These are phyloP conservation scores for Cladosporium cucumerinum DNA, from an alignment of 2,329 filamentous ascomycete genomes.

Conservation along the genomic window DNA sequence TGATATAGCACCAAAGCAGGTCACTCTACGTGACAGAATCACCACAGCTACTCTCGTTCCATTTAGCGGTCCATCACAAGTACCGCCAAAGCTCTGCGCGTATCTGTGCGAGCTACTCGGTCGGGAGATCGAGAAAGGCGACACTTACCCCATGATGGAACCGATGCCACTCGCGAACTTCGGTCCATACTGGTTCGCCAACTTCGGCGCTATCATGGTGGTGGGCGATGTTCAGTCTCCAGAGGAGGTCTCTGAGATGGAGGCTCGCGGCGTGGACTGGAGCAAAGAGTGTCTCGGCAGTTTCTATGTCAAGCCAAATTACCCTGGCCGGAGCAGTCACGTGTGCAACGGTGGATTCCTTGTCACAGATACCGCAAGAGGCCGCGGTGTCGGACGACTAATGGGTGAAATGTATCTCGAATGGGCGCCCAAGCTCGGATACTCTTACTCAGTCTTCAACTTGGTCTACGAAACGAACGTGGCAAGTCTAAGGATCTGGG, in stretches of 20 bases:
- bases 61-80: conserved; percentile 70
- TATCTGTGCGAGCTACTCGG: conserved; percentile 83
- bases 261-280: conserved; percentile 61
- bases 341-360: conserved; percentile 66
- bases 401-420: conserved; percentile 53
- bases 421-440: conserved; percentile 61
- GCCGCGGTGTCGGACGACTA: conserved; percentile 49
- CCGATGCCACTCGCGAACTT: conserved; percentile 71
- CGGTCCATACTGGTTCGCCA: conserved; percentile 83
- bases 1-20: conserved; percentile 68
- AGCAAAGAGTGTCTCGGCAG: conserved; percentile 77
- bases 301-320: conserved; percentile 94
- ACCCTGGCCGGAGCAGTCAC: conserved; percentile 85
- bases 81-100: conserved; percentile 69
- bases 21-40: conserved; percentile 78
- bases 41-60: conserved; percentile 81
- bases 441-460: conserved; percentile 91
- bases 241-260: conserved; percentile 50
- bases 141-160: conserved; percentile 87
- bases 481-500: conserved; percentile 86
- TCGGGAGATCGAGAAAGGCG: conserved; percentile 85
- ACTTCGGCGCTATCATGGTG: conserved; percentile 85
- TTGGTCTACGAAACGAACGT: conserved; percentile 92
- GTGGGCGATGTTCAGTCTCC: conserved; percentile 67
- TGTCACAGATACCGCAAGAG: conserved; percentile 47